Conservation (phyloP, 176 grass and related monocot species). For the Alloteropsis semialata region DNA sequence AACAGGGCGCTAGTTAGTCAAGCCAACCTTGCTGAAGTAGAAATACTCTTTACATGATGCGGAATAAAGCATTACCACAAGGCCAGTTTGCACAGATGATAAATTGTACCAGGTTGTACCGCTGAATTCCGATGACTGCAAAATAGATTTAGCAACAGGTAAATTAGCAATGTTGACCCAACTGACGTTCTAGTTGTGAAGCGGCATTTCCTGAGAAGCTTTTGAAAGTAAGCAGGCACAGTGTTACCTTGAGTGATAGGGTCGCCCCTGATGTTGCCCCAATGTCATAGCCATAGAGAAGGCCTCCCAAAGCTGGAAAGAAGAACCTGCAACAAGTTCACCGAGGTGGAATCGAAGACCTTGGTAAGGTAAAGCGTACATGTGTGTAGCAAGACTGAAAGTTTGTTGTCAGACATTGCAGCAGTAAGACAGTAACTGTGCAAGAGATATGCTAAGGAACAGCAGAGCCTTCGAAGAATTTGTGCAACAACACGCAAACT, state of each 20-base stretch:
- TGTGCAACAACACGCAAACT: neutral
- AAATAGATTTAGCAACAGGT: neutral
- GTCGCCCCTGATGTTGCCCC: slow-evolving; percentile 90
- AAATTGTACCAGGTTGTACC: slow-evolving; percentile 79
- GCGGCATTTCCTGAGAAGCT: neutral
- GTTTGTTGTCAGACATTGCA: neutral
- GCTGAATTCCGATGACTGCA: slow-evolving; percentile 76
- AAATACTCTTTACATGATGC: neutral
- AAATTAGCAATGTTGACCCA: neutral
- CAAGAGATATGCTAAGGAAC: neutral
- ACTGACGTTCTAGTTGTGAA: neutral
- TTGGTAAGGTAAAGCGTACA: neutral
- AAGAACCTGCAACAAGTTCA: slow-evolving; percentile 62
- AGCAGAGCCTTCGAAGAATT: neutral
- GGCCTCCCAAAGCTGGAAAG: slow-evolving; percentile 84
- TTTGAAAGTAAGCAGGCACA: neutral
- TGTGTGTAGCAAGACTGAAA: neutral
- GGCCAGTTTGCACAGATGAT: slow-evolving; percentile 80
- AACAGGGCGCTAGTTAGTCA: neutral
- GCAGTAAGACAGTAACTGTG: neutral
- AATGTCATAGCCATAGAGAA: slow-evolving; percentile 97
- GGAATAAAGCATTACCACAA: slow-evolving; percentile 59
- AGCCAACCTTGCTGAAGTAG: neutral
- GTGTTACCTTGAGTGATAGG: slow-evolving; percentile 70
- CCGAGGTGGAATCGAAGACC: neutral